Base-by-base conservation (phyloP, 257 asterid species). In the Phtheirospermum japonicum region DNA sequence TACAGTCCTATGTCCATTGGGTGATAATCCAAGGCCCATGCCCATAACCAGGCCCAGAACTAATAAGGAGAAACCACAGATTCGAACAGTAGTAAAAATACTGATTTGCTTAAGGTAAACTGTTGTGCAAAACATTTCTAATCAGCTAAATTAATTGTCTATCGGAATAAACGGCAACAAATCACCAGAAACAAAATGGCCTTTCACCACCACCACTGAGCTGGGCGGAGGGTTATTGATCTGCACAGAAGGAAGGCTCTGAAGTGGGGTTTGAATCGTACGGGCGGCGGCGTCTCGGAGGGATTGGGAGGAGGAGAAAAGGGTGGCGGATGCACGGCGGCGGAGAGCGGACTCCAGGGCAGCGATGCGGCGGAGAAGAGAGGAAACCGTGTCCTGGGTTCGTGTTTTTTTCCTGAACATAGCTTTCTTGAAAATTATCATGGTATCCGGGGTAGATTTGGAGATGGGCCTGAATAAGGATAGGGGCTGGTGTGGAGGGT, bases 201-300 rank as follows among this genome's bases (percentile, higher is more conserved):
- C n/a, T n/a, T n/a, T n/a, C n/a, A n/a, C n/a, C n/a, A n/a, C n/a
- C n/a, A n/a, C n/a, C n/a, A n/a, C n/a, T 88, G 34, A 90, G 96
- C 20, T 82, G 95, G 28, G n/a, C 96, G 81, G 51, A 90, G 98
- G 40, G 94, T 83, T 30, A 80, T 81, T 49, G 98, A 90, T 83
- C 98, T 77, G 75, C 89, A 85, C 49, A 83, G 59, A 5, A 88
- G 83, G 73, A 83, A 88, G 33, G 89, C 83, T 66, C 98, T 80
- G 76, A 88, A 88, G 51, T 85, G n/a, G 89, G 52, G 85, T 57
- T 13, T 90, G 98, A 51, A 90, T 87, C n/a, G 81, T 82, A 19
- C 83, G 81, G 31, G 98, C 95, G 6, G 95, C 94, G 7, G 85
- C 83, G 59, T 82, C 84, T 0, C 95, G 90, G 53, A 90, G 84